phyloP scores from a whole-genome alignment of 371 early-diverging fungal genomes.

The Umbelopsis sp. region DNA sequence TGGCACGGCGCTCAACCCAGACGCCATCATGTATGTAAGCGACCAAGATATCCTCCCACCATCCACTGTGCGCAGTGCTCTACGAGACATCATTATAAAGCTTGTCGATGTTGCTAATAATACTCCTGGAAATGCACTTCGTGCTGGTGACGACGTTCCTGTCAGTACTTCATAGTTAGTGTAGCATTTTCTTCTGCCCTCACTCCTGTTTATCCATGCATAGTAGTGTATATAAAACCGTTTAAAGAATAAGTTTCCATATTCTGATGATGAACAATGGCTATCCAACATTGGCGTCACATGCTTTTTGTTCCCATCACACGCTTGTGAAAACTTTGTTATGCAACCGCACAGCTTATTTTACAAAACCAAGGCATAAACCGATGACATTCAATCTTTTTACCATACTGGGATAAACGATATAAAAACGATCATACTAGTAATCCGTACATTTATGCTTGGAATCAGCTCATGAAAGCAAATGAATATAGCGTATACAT shows the following conservation, averaged over 20 bases:
- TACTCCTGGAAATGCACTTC: neutral
- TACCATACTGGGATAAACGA: neutral
- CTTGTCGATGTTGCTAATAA: neutral
- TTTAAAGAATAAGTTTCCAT: neutral
- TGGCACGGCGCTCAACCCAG: slow-evolving; percentile 1
- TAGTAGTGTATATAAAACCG: neutral
- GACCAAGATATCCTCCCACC: neutral
- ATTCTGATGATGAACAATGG: neutral
- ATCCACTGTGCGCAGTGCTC: neutral
- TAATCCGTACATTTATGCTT: too few species aligned
- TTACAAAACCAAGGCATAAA: neutral
- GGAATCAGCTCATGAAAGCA: too few species aligned
- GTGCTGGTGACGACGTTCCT: slow-evolving; percentile 6
- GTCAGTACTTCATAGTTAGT: neutral
- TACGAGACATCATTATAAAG: neutral
- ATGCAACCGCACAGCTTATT: too few species aligned
- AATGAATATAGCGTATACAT: too few species aligned
- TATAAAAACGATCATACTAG: too few species aligned
- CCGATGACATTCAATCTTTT: neutral
- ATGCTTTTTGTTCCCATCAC: too few species aligned
- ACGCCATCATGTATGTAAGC: neutral
- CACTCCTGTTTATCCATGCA: neutral
- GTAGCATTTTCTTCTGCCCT: neutral
- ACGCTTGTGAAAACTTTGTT: too few species aligned
- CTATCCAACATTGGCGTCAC: too few species aligned